Evolutionary conservation across 2,329 filamentous ascomycete species (phyloP), one percentile per base, ranked within the genome.

Genomic region (Sclerotinia glacialis): DNA sequence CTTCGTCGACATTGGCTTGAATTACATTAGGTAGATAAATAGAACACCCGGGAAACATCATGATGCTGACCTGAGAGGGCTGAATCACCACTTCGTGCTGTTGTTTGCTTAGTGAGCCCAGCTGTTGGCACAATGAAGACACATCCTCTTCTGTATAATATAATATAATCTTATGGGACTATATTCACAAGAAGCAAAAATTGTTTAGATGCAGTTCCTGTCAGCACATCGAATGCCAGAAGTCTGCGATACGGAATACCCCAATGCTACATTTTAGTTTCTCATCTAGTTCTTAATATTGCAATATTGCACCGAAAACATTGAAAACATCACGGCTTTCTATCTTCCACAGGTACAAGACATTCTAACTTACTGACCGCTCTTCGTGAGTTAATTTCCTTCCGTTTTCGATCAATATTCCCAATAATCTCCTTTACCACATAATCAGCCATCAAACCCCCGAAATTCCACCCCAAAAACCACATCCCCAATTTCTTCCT

Each of bases 371-470:
- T 44, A 58, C 23, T 44, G 2, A 5, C 37, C 28, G 0, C 40
- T 28, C 54, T 44, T 58, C 8, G 16, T n/a, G 23, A n/a, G 37
- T 28, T 28, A 16, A 26, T 7, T 21, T 7, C 3, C 11, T 14
- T 21, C 4, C 8, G 3, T n/a, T 2, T 1, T 21, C 1, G 5
- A 4, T n/a, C 28, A 54, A 14, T 5, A n/a, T 11, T n/a, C 6
- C 21, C 12, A 40, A 16, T 3, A 16, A 16, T 9, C 6, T 5
- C 21, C 12, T 8, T 21, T 6, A n/a, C 3, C 12, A 31, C 9
- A 14, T 9, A 5, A 34, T 1, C 2, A 53, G 2, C 8, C 18
- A 40, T 40, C 37, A 2, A 5, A 14, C 37, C 14, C 5, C 37
- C 4, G 7, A 31, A 31, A 31, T 50, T 2, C 47, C 2, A 26